Percentiles rank a stretch among this genome's conserved stretches.
These are phyloP conservation scores for Pichia exigua DNA, from an alignment of 805 yeast species.

Conservation along the genomic window DNA sequence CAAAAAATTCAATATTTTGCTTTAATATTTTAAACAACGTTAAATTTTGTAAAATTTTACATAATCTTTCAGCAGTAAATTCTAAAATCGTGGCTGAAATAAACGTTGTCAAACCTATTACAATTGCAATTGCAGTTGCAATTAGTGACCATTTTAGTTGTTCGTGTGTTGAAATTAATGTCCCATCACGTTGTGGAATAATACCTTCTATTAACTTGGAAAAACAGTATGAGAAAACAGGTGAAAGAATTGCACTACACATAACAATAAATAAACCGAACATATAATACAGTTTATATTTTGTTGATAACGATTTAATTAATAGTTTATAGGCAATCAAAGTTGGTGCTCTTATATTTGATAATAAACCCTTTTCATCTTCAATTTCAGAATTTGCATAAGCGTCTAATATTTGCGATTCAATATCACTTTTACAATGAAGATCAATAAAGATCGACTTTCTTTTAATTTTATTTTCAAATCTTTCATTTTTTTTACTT, in stretches of 20 bases:
- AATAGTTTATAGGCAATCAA: constrained; percentile 6
- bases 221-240: constrained; percentile 71
- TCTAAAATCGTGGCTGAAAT: constrained; percentile 43
- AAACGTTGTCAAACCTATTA: constrained; percentile 54
- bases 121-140: constrained; percentile 52
- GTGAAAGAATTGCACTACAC: constrained; percentile 57
- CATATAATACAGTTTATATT: constrained; percentile 21
- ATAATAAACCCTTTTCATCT: constrained; percentile 6
- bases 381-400: not conserved
- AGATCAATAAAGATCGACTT: constrained; percentile 1
- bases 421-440: not conserved
- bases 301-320: constrained; percentile 2
- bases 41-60: constrained; percentile 40
- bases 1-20: constrained; percentile 51
- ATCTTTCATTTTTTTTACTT: not conserved
- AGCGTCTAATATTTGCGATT: not conserved
- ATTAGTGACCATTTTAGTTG: constrained; percentile 59
- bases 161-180: constrained; percentile 22
- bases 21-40: constrained; percentile 42
- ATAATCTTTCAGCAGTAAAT: constrained; percentile 62
- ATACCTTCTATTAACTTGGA: constrained; percentile 62
- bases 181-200: constrained; percentile 35
- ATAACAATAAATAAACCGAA: constrained; percentile 50
- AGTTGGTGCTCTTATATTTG: constrained; percentile 6
- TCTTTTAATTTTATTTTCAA: not conserved